phyloP scores from a whole-genome alignment of 257 asterid species.

The Sherardia arvensis region DNA sequence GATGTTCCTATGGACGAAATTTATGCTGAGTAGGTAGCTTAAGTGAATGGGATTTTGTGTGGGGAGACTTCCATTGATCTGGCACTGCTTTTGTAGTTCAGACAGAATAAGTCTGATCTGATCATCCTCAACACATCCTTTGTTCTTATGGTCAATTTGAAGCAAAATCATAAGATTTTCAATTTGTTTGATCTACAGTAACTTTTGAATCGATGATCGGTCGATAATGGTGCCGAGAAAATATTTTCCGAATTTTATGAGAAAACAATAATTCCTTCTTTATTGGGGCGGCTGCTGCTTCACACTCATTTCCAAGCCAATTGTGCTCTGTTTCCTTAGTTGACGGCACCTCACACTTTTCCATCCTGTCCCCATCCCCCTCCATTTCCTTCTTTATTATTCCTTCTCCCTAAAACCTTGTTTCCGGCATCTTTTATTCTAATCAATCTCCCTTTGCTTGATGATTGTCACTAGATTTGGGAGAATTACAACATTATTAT shows the following conservation, averaged over 20 bases:
- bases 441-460: neutral
- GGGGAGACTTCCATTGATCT: conserved; percentile 92
- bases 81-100: conserved; percentile 82
- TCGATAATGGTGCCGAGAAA: too few species aligned
- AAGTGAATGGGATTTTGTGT: conserved; percentile 72
- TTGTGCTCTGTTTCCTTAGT: conserved; percentile 12
- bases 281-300: conserved; percentile 12
- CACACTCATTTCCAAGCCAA: conserved; percentile 9
- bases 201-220: too few species aligned
- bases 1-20: conserved; percentile 45
- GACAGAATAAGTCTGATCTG: conserved; percentile 98
- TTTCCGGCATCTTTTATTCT: neutral
- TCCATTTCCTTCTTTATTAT: neutral
- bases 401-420: neutral
- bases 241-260: too few species aligned
- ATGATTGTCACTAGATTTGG: neutral
- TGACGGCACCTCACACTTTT: conserved; percentile 9
- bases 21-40: conserved; percentile 62
- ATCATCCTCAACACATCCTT: too few species aligned
- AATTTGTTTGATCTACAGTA: too few species aligned
- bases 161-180: too few species aligned
- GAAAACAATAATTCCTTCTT: too few species aligned
- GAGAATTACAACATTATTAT: too few species aligned
- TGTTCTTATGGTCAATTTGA: too few species aligned
- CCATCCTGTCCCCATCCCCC: conserved; percentile 1